Base-by-base conservation (phyloP, 148 eudicot genomes). In the Silene uniflora region DNA sequence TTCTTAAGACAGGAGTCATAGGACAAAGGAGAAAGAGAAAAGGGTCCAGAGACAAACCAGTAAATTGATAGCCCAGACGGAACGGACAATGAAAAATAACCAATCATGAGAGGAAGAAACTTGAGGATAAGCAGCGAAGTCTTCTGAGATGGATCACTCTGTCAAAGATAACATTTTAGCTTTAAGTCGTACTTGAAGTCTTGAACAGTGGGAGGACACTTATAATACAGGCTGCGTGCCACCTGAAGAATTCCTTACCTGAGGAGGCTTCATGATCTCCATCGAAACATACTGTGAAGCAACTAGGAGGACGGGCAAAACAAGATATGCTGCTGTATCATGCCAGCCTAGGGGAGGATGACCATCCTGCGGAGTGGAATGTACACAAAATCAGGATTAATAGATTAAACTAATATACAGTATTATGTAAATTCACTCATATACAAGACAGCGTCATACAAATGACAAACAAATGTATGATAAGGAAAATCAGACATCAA, bases 221-320 rank as follows among this genome's bases (percentile, higher is more conserved):
- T 42, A 54, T 35, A 35, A 27, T 24, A 78, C 13, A n/a, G 76
- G 68, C n/a, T 62, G 62, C 67, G 21, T 13, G 52, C 1, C 71
- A 62, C 54, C 27, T 21, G 35, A 18, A 9, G 49, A 62, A 62
- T 54, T 67, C 6, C 74, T 77, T 81, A 95, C 99, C 88, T 95
- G 89, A 49, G 99, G 99, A 77, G 99, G 96, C 84, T 95, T 95
- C 99, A 95, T 95, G 55, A 95, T 75, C 85, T 95, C 99, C 99
- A 92, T 95, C 14, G 99, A 95, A 64, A 92, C 82, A 83, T 72
- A 95, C 75, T 95, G 99, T 58, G 99, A 95, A 84, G 73, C 87
- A 79, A 95, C 92, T 78, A 95, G 91, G 35, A 95, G 88, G 69
- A 95, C 92, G 70, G 99, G 99, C 79, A 95, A 83, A 71, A 95